These are phyloP conservation scores for Solanum acaule DNA, from an alignment of 257 asterid genomes.

Conservation along the genomic window DNA sequence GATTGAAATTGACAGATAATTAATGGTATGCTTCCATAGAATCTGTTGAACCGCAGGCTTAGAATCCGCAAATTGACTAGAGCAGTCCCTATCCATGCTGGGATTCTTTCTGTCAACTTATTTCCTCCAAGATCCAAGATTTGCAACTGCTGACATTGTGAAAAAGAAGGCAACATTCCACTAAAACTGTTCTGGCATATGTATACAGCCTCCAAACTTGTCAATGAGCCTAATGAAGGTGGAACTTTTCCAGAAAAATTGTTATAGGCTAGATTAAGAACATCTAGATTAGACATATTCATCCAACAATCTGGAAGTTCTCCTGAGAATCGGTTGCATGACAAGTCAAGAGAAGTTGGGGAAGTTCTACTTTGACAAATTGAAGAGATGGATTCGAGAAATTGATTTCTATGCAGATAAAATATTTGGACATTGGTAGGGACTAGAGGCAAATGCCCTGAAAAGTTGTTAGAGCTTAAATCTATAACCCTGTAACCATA, in stretches of 20 bases:
- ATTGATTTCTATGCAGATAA: conserved; percentile 5
- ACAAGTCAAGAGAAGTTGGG: not conserved
- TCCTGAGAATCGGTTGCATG: conserved; percentile 3
- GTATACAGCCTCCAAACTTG: not conserved
- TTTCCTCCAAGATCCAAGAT: conserved; percentile 17
- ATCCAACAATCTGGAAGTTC: conserved; percentile 14
- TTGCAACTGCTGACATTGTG: conserved; percentile 2
- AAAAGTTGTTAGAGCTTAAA: conserved; percentile 14
- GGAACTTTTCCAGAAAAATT: conserved; percentile 13
- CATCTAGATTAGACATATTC: not conserved
- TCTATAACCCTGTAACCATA: not conserved
- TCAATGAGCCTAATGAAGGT: not conserved
- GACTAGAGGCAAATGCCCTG: conserved; percentile 3
- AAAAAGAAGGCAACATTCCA: conserved; percentile 9
- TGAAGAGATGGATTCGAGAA: conserved; percentile 14
- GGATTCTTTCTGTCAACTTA: not conserved
- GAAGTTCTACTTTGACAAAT: not conserved
- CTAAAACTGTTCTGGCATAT: conserved; percentile 2
- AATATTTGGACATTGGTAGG: not conserved
- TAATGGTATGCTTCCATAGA: not conserved
- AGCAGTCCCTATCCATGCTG: not conserved
- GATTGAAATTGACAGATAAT: not conserved
- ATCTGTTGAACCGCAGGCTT: not conserved
- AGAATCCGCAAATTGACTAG: not conserved
- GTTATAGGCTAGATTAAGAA: not conserved